Evolutionary conservation across 345 rosid species (phyloP), one percentile per base, ranked within the genome.

Genomic region (Dipteronia sinensis): DNA sequence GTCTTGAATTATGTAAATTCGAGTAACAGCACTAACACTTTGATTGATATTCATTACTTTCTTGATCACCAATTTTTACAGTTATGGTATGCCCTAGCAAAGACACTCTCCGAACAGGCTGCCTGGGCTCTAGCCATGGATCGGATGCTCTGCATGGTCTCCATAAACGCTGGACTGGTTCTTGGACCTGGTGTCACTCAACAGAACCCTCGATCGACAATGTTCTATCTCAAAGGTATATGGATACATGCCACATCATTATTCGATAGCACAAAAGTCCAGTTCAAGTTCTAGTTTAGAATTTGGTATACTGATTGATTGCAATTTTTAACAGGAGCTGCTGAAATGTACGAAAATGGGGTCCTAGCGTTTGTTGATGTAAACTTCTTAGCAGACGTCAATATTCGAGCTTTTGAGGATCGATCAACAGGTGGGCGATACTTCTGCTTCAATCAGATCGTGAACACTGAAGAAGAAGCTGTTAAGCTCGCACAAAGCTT

Each of bases 91-190:
- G 95, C 97, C 2, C 78, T 91, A 51, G 89, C 96, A 4, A 92
- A 94, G 85, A 94, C 97, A 38, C 87, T 86, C 8, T 85, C 96
- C 0, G 98, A 94, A 72, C 87, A 91, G 77, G 93, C 97, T 8
- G 97, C 97, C 1, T 94, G 98, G 97, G 98, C 94, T n/a, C 74
- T 94, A 65, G 96, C 97, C 34, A 93, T 89, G 97, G 98, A 93
- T 66, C 85, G 98, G 1, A 82, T 80, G 86, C 85, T 94, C 4
- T 86, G 89, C 83, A 91, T 92, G 98, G 94, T 94, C 40, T 92
- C 95, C 38, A 83, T 94, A 62, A 94, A 93, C 69, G 90, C 89
- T 0, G 97, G 98, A 6, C 84, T 94, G 42, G 90, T 90, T 31
- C 69, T 90, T 11, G 98, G 97, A 42, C 97, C 98, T 8, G 81